Base-by-base conservation (phyloP, 805 yeast genomes). In the Monosporozyma servazzii region DNA sequence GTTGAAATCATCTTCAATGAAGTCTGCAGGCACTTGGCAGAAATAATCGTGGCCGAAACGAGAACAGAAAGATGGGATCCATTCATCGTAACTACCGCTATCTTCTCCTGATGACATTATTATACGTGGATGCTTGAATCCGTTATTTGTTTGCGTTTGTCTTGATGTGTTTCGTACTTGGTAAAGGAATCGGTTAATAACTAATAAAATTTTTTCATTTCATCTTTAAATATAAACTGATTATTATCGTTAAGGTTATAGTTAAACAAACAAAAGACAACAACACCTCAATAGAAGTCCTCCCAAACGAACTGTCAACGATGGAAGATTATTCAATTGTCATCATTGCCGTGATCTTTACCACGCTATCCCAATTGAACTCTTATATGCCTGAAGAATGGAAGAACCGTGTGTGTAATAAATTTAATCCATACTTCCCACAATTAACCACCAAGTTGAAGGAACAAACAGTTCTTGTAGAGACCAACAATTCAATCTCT, bases 1-100 rank as follows among this genome's bases (percentile, higher is more conserved):
- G 65, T 93, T 93, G 75, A 93, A 93, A 58, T 93, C 98, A 68
- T 93, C 99, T 61, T 90, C 97, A 54, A 93, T 88, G 68, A 89
- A 93, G 48, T 88, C 96, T 47, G 86, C 88, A 1, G 89, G 77
- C 5, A 93, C 96, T 59, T 90, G 95, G 44, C 90, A 95, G 67
- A 89, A 89, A 66, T 83, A 91, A 64, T 93, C 95, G 65, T 87
- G 91, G 23, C 91, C 91, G 61, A 83, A 84, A 59, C 80, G 72
- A 46, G 84, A 77, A 64, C 95, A 86, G 67, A 83, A 88, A 58
- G 82, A 82, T 54, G 84, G 79, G 58, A 88, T 84, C 96, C 96
- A 89, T 45, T 88, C 81, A 53, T 82, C 85, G 51, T 58, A 65
- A 13, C 63, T 58, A 7, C 63, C 68, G 50, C 70, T 66, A 39